These are phyloP conservation scores for Citrus glauca DNA, from an alignment of 345 rosid genomes.

Conservation along the genomic window DNA sequence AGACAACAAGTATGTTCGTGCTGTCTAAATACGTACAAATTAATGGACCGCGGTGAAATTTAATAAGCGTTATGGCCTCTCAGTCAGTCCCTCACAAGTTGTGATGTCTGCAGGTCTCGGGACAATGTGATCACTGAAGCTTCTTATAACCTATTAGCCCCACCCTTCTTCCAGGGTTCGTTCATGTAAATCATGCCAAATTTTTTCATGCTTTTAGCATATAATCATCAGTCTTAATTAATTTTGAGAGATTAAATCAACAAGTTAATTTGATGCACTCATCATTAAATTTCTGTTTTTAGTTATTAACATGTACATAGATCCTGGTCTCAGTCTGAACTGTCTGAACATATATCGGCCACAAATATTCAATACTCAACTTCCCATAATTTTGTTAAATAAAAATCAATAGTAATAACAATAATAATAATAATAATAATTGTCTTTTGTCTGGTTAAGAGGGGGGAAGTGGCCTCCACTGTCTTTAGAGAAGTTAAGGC, in stretches of 20 bases:
- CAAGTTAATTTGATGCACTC: too few species aligned
- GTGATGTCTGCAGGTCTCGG: conserved; percentile 15
- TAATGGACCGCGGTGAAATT: not conserved
- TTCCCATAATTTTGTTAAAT: too few species aligned
- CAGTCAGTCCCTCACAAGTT: conserved; percentile 1
- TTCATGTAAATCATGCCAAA: not conserved
- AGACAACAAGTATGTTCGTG: not conserved
- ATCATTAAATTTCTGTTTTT: too few species aligned
- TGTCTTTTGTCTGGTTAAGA: not conserved
- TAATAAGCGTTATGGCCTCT: conserved; percentile 7
- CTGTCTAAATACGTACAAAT: not conserved
- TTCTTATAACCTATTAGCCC: not conserved
- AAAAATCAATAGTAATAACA: too few species aligned
- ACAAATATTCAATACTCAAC: too few species aligned
- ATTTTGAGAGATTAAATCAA: too few species aligned
- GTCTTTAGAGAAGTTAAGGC: conserved; percentile 6
- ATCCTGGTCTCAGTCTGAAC: too few species aligned
- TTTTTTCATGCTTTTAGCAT: not conserved
- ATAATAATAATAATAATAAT: too few species aligned
- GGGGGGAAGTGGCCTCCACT: conserved; percentile 10
- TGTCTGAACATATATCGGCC: too few species aligned
- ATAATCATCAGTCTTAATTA: not conserved
- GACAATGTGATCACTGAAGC: not conserved
- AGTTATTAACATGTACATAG: too few species aligned
- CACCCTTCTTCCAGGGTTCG: not conserved